Evolutionary conservation across 2,329 filamentous ascomycete genomes (phyloP), one percentile per base, ranked within the genome.

Genomic region (Herpotrichia juniperi): DNA sequence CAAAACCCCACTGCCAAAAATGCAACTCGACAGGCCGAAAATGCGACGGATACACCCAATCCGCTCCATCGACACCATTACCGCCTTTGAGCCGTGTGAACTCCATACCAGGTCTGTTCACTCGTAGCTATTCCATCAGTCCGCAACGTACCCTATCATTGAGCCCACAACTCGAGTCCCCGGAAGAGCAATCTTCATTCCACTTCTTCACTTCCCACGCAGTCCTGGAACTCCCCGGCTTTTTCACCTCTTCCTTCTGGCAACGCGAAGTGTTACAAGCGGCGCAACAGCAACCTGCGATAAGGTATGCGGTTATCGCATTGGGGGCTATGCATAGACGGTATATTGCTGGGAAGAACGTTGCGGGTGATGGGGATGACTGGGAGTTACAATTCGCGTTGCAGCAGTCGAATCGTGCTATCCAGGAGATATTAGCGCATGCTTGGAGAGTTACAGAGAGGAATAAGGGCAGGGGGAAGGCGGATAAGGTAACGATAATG

Each of bases 11-110:
- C 28, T 72, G 69, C 47, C 56, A 58, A 10, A 58, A 66, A 24
- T 71, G 68, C 48, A 64, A 57, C 9, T 66, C 67, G 3, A 72
- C 69, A n/a, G 69, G 68, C 21, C 61, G 69, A 4, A 67, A 49
- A 26, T 72, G 69, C 52, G 68, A 72, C 54, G 67, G 68, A 24
- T 72, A 72, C 44, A 54, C 45, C 25, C 37, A 25, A 19, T 16
- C 34, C 26, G 34, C n/a, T 30, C 51, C 24, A 30, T 40, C 25
- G 22, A 43, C 19, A 26, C 44, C 34, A 19, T 37, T 37, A 7
- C 34, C 34, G 16, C 4, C n/a, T 19, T 7, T 17, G 4, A 37
- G 16, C n/a, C 6, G 6, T 9, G 7, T 37, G 17, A 17, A 37
- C 7, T 37, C 16, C n/a, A 37, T 7, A 14, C 34, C 34, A 19